phyloP scores from a whole-genome alignment of 1,284 basidiomycete genomes.

The Tremellales sp. region DNA sequence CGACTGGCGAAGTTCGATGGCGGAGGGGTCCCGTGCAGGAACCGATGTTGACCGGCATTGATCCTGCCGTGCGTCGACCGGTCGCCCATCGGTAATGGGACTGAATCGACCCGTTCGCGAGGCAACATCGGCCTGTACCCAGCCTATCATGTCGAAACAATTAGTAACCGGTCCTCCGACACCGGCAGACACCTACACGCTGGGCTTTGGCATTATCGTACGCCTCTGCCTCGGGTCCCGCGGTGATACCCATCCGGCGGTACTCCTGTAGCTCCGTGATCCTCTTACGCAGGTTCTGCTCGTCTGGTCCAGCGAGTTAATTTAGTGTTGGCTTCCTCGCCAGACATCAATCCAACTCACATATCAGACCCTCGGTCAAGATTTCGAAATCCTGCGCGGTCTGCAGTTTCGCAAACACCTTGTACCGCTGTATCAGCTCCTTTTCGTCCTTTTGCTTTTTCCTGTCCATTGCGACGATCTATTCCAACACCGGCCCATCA shows the following conservation, averaged over 20 bases:
- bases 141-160: slow-evolving; percentile 10
- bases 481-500: slow-evolving; percentile 6
- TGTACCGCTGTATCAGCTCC: slow-evolving; percentile 81
- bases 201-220: slow-evolving; percentile 72
- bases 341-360: slow-evolving; percentile 52
- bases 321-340: slow-evolving; percentile 1
- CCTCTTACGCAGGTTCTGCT: slow-evolving; percentile 74
- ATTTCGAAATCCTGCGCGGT: slow-evolving; percentile 88
- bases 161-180: slow-evolving; percentile 45
- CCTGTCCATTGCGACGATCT: slow-evolving; percentile 88
- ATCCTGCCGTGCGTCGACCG: slow-evolving; percentile 32
- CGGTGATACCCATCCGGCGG: slow-evolving; percentile 74
- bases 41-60: slow-evolving; percentile 44
- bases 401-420: slow-evolving; percentile 88
- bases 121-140: slow-evolving; percentile 36
- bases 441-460: slow-evolving; percentile 87
- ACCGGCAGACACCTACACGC: slow-evolving; percentile 55
- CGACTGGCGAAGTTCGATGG: slow-evolving; percentile 23
- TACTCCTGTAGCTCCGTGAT: slow-evolving; percentile 87
- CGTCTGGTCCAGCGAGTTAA: slow-evolving; percentile 56
- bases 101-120: slow-evolving; percentile 33
- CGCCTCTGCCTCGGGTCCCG: slow-evolving; percentile 78
- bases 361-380: slow-evolving; percentile 83
- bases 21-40: slow-evolving; percentile 34
- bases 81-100: no score